These are phyloP conservation scores for Candida germanica DNA, from an alignment of 805 yeast genomes.

Conservation along the genomic window DNA sequence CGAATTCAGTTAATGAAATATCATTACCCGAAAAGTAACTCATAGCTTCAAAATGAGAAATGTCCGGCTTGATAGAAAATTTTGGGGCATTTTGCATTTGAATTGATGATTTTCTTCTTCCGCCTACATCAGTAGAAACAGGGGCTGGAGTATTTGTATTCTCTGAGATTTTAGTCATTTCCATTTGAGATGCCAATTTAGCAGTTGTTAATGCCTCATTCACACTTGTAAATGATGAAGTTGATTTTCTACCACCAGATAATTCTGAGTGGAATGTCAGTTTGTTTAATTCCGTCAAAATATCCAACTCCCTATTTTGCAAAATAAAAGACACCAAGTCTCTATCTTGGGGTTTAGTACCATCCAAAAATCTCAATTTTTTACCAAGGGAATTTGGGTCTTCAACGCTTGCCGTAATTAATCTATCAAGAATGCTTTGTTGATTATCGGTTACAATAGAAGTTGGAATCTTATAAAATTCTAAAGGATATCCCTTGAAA, in stretches of 20 bases:
- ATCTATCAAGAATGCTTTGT: slow-evolving; percentile 18
- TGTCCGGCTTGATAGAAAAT: slow-evolving; percentile 30
- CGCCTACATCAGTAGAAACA: neutral
- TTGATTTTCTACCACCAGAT: slow-evolving; percentile 26
- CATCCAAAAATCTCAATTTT: slow-evolving; percentile 24
- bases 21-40: slow-evolving; percentile 1
- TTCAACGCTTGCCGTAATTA: slow-evolving; percentile 13
- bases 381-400: slow-evolving; percentile 22
- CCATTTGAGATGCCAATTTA: slow-evolving; percentile 19
- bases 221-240: slow-evolving; percentile 32
- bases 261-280: slow-evolving; percentile 32
- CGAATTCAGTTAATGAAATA: neutral
- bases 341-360: slow-evolving; percentile 21
- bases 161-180: slow-evolving; percentile 20
- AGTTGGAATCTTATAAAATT: slow-evolving; percentile 31
- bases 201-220: slow-evolving; percentile 20
- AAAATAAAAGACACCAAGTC: slow-evolving; percentile 29
- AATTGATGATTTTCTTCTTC: slow-evolving; percentile 26
- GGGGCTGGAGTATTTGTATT: slow-evolving; percentile 2
- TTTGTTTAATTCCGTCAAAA: slow-evolving; percentile 36
- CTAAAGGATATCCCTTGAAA: slow-evolving; percentile 38
- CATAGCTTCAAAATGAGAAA: slow-evolving; percentile 6
- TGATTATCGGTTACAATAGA: slow-evolving; percentile 16
- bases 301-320: slow-evolving; percentile 33
- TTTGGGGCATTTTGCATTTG: slow-evolving; percentile 24